These are phyloP conservation scores for Mycothermus thermophilus DNA, from an alignment of 495 filamentous ascomycete species.

Conservation along the genomic window DNA sequence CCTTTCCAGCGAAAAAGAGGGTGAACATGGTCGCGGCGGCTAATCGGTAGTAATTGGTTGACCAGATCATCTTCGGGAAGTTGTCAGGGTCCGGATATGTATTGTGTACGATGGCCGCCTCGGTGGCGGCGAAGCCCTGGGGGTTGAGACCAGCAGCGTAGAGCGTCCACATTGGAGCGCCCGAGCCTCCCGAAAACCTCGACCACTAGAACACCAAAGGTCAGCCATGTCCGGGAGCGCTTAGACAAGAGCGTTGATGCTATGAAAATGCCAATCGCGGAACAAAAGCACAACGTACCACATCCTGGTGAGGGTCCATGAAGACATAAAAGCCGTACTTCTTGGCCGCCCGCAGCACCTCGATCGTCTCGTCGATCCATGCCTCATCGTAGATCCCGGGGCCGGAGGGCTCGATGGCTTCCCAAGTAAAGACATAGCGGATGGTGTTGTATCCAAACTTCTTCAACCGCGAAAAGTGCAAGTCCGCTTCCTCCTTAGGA, in stretches of 20 bases:
- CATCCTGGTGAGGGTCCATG: constrained; percentile 97
- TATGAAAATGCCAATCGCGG: background rate
- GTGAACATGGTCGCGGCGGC: constrained; percentile 88
- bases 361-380: constrained; percentile 83
- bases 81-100: constrained; percentile 73
- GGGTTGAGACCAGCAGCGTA: constrained; percentile 91
- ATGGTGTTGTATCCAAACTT: constrained; percentile 92
- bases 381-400: constrained; percentile 93
- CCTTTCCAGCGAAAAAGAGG: constrained; percentile 80
- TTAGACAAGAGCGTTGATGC: too few relatives aligned
- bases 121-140: constrained; percentile 64
- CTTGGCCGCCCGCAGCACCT: constrained; percentile 68
- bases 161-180: constrained; percentile 93
- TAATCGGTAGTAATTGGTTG: constrained; percentile 85
- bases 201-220: constrained; percentile 53
- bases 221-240: too few relatives aligned
- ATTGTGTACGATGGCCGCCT: constrained; percentile 91
- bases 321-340: constrained; percentile 89
- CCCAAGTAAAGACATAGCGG: constrained; percentile 95
- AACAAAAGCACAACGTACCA: constrained; percentile 52
- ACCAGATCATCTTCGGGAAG: constrained; percentile 99
- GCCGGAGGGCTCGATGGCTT: constrained; percentile 89
- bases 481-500: constrained; percentile 61
- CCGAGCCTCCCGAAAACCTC: constrained; percentile 81
- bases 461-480: constrained; percentile 75